phyloP scores from a whole-genome alignment of 2,329 filamentous ascomycete species.

The Cadophora gregata region DNA sequence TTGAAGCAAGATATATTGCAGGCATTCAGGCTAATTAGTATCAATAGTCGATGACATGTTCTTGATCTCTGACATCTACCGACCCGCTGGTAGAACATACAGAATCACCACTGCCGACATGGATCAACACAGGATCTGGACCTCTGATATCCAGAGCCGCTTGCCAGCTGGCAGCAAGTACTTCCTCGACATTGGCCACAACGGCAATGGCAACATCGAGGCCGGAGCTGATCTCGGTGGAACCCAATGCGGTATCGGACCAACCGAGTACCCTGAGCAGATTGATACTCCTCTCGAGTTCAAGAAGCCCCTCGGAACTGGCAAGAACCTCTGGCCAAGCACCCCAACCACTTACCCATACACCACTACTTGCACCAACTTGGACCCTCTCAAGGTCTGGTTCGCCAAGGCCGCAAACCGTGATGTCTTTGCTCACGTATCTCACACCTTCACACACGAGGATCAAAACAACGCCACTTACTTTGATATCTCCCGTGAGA shows the following conservation, averaged over 20 bases:
- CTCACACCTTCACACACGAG: constrained; percentile 67
- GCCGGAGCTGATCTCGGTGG: constrained; percentile 18
- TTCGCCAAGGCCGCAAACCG: constrained; percentile 56
- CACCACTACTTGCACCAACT: constrained; percentile 49
- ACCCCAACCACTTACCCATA: constrained; percentile 39
- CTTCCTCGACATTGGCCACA: constrained; percentile 60
- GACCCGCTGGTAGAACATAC: constrained; percentile 55
- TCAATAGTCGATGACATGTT: constrained; percentile 65
- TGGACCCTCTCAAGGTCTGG: constrained; percentile 60
- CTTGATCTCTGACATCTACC: constrained; percentile 56
- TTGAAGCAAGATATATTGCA: constrained; percentile 19
- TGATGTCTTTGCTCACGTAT: constrained; percentile 62
- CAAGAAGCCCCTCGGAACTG: constrained; percentile 55
- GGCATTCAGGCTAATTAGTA: constrained; percentile 26
- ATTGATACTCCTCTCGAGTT: constrained; percentile 54
- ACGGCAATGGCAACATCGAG: constrained; percentile 60
- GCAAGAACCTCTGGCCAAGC: constrained; percentile 55
- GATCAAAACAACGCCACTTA: constrained; percentile 66
- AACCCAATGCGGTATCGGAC: constrained; percentile 35
- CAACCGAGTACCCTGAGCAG: constrained; percentile 54
- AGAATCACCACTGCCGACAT: constrained; percentile 56
- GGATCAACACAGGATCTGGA: constrained; percentile 53
- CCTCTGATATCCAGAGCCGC: constrained; percentile 50
- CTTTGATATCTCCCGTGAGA: constrained; percentile 60
- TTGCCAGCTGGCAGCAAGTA: constrained; percentile 58